Percentiles rank a stretch among this genome's conserved stretches.
Conservation (phyloP, 805 yeast genomes). For the Hanseniaspora occidentalis region DNA sequence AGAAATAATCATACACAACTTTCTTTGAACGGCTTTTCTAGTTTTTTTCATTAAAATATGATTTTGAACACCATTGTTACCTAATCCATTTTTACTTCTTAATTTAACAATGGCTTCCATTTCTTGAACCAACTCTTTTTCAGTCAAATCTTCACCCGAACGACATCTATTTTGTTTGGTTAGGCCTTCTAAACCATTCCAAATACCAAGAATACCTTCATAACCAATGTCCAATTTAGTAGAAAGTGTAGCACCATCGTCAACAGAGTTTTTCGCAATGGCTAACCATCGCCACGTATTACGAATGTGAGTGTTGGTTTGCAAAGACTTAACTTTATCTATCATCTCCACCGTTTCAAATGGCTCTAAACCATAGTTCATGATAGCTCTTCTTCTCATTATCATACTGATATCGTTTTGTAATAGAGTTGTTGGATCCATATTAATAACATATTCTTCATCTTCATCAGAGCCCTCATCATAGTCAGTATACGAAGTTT, state of each 20-base stretch:
- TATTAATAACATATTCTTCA: constrained; percentile 10
- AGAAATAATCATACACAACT: constrained; percentile 66
- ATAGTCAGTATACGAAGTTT: constrained; percentile 10
- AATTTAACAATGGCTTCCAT: constrained; percentile 30
- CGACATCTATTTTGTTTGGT: constrained; percentile 36
- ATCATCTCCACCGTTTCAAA: constrained; percentile 47
- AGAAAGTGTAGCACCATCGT: constrained; percentile 53
- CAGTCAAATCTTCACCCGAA: constrained; percentile 18
- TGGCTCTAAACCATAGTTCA: constrained; percentile 64
- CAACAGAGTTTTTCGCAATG: constrained; percentile 52
- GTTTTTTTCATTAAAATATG: not conserved
- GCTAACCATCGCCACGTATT: constrained; percentile 90
- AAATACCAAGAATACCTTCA: constrained; percentile 79
- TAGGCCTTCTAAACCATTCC: constrained; percentile 61
- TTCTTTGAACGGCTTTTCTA: constrained; percentile 38
- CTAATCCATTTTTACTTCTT: constrained; percentile 20
- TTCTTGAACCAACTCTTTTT: constrained; percentile 22
- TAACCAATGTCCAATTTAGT: constrained; percentile 70
- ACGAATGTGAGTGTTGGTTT: constrained; percentile 42
- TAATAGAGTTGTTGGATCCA: constrained; percentile 34
- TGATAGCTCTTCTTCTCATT: constrained; percentile 57
- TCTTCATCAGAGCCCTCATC: constrained; percentile 15
- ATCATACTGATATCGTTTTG: constrained; percentile 62
- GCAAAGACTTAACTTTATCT: constrained; percentile 23
- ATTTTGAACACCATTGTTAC: constrained; percentile 27